Conservation (phyloP, 1,284 basidiomycete genomes). For the Heterobasidion occidentale region DNA sequence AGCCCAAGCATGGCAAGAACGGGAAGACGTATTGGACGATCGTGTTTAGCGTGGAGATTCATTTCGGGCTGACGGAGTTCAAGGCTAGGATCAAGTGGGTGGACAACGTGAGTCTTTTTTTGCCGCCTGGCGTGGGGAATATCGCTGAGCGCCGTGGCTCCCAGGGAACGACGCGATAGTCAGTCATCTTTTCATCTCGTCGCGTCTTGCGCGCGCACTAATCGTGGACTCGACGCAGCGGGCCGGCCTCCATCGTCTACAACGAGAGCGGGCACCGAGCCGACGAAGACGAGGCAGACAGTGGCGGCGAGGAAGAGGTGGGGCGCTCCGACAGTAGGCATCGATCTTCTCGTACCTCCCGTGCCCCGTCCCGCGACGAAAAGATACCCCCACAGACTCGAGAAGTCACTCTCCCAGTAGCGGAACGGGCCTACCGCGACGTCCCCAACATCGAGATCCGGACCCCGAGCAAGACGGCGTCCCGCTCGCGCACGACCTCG, state of each 20-base stretch:
- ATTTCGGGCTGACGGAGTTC: slow-evolving; percentile 75
- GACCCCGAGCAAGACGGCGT: not conserved
- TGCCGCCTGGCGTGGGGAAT: not conserved
- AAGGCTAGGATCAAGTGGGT: slow-evolving; percentile 74
- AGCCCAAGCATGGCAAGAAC: slow-evolving; percentile 51
- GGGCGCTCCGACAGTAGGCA: slow-evolving; percentile 15
- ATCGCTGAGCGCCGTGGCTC: not conserved
- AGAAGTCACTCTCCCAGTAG: slow-evolving; percentile 11
- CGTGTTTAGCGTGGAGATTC: slow-evolving; percentile 73
- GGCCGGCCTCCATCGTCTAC: slow-evolving; percentile 71
- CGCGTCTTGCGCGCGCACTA: not conserved
- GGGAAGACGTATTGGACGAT: slow-evolving; percentile 74
- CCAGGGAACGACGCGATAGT: slow-evolving; percentile 60
- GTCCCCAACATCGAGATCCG: slow-evolving; percentile 10
- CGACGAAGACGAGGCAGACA: slow-evolving; percentile 55
- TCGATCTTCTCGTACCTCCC: slow-evolving; percentile 15
- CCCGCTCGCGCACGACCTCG: not conserved
- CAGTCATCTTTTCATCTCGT: slow-evolving; percentile 17
- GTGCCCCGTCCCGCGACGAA: slow-evolving; percentile 21
- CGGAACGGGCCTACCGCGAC: slow-evolving; percentile 11
- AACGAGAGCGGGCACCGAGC: slow-evolving; percentile 67
- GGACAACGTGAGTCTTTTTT: slow-evolving; percentile 48
- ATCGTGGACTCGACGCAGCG: slow-evolving; percentile 29
- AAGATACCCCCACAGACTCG: slow-evolving; percentile 8
- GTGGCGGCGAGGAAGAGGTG: slow-evolving; percentile 22